Percentiles rank a stretch among this genome's conserved stretches.
Evolutionary conservation across 148 eudicot species (phyloP).

Genomic region (Camellia granthamiana): DNA sequence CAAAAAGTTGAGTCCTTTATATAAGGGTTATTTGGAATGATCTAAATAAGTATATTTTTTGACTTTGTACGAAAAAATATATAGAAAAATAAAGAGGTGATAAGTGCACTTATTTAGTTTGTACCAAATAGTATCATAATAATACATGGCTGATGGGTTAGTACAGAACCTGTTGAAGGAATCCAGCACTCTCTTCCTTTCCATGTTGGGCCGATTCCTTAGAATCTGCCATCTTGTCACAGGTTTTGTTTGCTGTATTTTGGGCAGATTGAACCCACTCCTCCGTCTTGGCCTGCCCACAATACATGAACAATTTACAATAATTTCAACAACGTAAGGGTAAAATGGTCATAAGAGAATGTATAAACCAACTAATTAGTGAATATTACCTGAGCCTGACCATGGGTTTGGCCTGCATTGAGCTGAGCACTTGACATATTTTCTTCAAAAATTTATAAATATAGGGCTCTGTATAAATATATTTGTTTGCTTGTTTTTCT

Average conservation of each 20-base stretch:
- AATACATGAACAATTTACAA: background rate
- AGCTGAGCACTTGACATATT: constrained; percentile 16
- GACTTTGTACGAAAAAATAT: too few relatives aligned
- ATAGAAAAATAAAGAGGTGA: too few relatives aligned
- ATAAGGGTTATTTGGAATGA: too few relatives aligned
- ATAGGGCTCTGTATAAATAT: background rate
- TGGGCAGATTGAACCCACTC: constrained; percentile 17
- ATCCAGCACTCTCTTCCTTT: constrained; percentile 12
- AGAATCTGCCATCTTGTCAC: constrained; percentile 13
- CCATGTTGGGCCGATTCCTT: constrained; percentile 5
- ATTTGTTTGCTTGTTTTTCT: background rate
- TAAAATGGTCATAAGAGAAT: background rate
- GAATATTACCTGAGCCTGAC: constrained; percentile 19
- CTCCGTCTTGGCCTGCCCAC: constrained; percentile 19
- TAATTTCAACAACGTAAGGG: background rate
- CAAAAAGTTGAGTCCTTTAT: too few relatives aligned
- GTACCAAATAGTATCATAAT: too few relatives aligned
- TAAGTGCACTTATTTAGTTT: too few relatives aligned
- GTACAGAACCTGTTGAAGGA: constrained; percentile 12
- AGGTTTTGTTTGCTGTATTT: constrained; percentile 11
- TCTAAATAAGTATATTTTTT: too few relatives aligned
- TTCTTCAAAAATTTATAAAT: background rate
- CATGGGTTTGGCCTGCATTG: constrained; percentile 13
- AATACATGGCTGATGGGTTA: background rate
- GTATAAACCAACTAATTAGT: background rate